Base-by-base conservation (phyloP, 2,329 filamentous ascomycete species). In the Aspergillus melleus region DNA sequence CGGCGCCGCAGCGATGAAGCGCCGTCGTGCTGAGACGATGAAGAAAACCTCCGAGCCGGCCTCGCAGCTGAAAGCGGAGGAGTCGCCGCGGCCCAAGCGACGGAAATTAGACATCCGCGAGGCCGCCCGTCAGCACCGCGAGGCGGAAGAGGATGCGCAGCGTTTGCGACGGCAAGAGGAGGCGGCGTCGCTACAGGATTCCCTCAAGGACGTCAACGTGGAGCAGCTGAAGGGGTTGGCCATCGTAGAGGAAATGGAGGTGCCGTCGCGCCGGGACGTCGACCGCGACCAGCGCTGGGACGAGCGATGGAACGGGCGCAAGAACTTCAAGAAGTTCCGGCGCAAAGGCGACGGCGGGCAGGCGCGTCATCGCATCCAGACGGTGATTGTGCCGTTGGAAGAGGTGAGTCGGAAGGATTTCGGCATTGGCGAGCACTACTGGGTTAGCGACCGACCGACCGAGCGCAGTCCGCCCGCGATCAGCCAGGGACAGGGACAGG, bases 251-350 rank as follows among this genome's bases (percentile, higher is more conserved):
- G 85, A 89, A 63, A 90, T 96, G 76, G 83, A 89, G 9, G 72
- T 97, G 0, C 83, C 24, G 58, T 70, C 63, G 65, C 70, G 68
- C 42, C 24, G 36, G 24, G 44, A 56, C 66, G 65, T 68, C 68
- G 68, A 54, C 62, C 74, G 74, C 36, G 76, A 82, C 19, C 85
- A 88, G 5, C 83, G 91, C 46, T 97, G 94, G 93, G 86, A 97
- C 65, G 87, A 91, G 0, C 83, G 83, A 44, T 99, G 95, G 95
- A 96, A 97, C 72, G 95, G 94, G 0, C 84, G 94, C 49, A 94
- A 92, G 76, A 98, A 99, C 71, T 99, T 96, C 79, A 99, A 99
- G 75, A 90, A 87, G 68, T 99, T 99, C 71, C 61, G 76, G 42
- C 67, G 72, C 51, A 72, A 73, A 57, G 67, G 75, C 66, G 70